These are phyloP conservation scores for Trichoderma reesei DNA, from an alignment of 495 filamentous ascomycete genomes.

Conservation along the genomic window DNA sequence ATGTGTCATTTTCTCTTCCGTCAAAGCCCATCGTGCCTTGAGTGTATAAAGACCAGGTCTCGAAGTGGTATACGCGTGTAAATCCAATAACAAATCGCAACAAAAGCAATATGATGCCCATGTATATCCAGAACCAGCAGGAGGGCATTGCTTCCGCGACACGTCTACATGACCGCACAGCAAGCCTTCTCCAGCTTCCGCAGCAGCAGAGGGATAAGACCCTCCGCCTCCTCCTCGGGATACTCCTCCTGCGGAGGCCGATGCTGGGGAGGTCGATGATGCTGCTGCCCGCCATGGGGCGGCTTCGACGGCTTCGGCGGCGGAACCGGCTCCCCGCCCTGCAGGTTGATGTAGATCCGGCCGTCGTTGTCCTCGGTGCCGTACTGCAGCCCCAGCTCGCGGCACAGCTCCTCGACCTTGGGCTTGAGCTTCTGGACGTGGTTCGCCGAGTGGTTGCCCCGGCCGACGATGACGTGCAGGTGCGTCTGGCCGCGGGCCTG, in stretches of 20 bases:
- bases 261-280: constrained; percentile 13
- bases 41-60: too few relatives aligned
- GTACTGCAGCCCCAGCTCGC: constrained; percentile 71
- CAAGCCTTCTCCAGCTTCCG: constrained; percentile 52
- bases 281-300: constrained; percentile 24
- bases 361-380: constrained; percentile 80
- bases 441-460: constrained; percentile 73
- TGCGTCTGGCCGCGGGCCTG: constrained; percentile 60
- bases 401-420: constrained; percentile 74
- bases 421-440: constrained; percentile 89
- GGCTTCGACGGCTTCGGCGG: constrained; percentile 21
- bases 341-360: constrained; percentile 53
- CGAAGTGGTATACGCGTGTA: neutral
- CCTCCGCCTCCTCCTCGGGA: constrained; percentile 53
- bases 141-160: neutral
- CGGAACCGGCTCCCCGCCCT: constrained; percentile 33
- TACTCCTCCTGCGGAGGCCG: constrained; percentile 26
- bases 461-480: constrained; percentile 74
- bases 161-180: constrained; percentile 66
- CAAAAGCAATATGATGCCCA: neutral
- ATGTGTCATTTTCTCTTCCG: neutral
- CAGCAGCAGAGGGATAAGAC: constrained; percentile 48
- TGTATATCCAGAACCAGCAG: neutral
- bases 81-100: neutral
- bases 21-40: neutral